These are phyloP conservation scores for Stereum hirsutum DNA, from an alignment of 1,284 basidiomycete genomes.

Conservation along the genomic window DNA sequence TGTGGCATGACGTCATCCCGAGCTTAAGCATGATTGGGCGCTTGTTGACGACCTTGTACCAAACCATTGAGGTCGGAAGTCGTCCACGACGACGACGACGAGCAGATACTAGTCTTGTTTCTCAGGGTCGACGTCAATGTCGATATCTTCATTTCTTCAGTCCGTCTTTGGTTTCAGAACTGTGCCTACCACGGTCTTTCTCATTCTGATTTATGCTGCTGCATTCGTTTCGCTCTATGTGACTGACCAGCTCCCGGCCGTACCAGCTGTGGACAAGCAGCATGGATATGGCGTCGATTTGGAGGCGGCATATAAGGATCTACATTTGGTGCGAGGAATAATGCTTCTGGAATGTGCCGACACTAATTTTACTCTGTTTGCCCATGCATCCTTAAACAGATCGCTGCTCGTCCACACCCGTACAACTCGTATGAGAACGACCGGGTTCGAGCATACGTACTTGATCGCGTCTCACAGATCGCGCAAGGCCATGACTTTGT, in stretches of 20 bases:
- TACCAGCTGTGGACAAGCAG: slow-evolving; percentile 23
- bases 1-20: too few species aligned
- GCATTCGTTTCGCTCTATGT: slow-evolving; percentile 44
- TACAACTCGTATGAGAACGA: slow-evolving; percentile 73
- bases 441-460: slow-evolving; percentile 47
- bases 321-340: slow-evolving; percentile 39
- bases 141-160: not conserved
- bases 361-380: not conserved
- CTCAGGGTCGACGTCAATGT: too few species aligned
- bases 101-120: too few species aligned
- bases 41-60: too few species aligned
- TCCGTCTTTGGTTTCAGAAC: not conserved
- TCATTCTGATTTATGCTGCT: slow-evolving; percentile 39
- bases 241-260: slow-evolving; percentile 41
- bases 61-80: too few species aligned
- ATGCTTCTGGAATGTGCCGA: not conserved
- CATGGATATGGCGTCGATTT: slow-evolving; percentile 44
- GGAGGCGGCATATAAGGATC: slow-evolving; percentile 47
- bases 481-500: slow-evolving; percentile 32
- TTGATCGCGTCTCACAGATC: slow-evolving; percentile 41
- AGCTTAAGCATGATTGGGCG: too few species aligned
- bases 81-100: too few species aligned
- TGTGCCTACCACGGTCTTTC: slow-evolving; percentile 29
- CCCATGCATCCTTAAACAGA: slow-evolving; percentile 24
- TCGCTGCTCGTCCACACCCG: slow-evolving; percentile 61